These are phyloP conservation scores for Fusarium aywerte DNA, from an alignment of 2,329 filamentous ascomycete species.

Conservation along the genomic window DNA sequence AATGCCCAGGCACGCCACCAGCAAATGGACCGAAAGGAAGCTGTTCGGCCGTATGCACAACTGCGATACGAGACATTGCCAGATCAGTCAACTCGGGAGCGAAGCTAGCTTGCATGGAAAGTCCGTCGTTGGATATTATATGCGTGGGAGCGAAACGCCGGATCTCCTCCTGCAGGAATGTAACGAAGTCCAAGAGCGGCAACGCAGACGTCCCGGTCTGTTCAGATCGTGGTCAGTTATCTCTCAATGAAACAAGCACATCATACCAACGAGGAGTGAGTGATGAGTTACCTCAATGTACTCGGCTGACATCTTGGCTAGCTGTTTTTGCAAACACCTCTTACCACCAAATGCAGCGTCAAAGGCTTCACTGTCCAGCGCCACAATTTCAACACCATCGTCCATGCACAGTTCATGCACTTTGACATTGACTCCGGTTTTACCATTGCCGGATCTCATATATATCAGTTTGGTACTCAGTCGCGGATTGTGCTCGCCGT, in stretches of 20 bases:
- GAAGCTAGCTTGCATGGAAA: neutral
- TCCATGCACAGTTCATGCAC: neutral
- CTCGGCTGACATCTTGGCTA: neutral
- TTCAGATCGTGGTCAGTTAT: fast-evolving
- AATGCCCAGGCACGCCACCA: neutral
- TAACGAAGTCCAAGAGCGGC: neutral
- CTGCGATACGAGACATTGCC: neutral
- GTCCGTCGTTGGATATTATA: neutral
- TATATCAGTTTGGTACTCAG: fast-evolving
- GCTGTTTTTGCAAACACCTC: fast-evolving
- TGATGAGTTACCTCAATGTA: neutral
- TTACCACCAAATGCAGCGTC: neutral
- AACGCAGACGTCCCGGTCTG: neutral
- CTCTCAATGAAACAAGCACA: fast-evolving
- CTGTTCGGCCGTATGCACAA: conserved; percentile 3
- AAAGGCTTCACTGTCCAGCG: neutral
- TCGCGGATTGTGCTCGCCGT: fast-evolving
- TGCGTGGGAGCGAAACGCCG: neutral
- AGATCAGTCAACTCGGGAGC: neutral
- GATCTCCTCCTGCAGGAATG: neutral
- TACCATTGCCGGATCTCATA: neutral
- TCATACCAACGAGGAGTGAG: fast-evolving
- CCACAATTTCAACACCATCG: neutral
- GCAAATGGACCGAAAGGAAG: conserved; percentile 1
- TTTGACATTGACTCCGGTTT: neutral